phyloP scores from a whole-genome alignment of 2,329 filamentous ascomycete species.

The Cladosporium velox region DNA sequence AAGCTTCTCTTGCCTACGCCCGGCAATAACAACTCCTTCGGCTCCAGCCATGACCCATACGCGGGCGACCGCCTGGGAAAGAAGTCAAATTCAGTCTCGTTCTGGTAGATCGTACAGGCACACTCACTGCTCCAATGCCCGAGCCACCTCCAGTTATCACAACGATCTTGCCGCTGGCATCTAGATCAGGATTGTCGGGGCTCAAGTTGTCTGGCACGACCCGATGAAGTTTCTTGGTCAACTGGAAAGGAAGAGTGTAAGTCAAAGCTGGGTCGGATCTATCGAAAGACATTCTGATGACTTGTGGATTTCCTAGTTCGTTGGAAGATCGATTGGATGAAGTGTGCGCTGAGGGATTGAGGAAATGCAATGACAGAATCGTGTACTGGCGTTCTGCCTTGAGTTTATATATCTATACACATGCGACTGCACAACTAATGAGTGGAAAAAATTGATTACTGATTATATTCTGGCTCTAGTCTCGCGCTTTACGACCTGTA shows the following conservation, averaged over 20 bases:
- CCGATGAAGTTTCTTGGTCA: constrained; percentile 30
- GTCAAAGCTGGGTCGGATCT: constrained; percentile 7
- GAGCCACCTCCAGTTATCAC: constrained; percentile 28
- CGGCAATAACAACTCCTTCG: constrained; percentile 31
- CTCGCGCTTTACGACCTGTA: neutral
- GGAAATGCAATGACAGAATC: neutral
- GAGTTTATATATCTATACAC: neutral
- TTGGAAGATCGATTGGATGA: neutral
- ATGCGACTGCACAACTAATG: neutral
- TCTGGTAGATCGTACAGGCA: neutral
- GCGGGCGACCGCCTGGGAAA: constrained; percentile 28
- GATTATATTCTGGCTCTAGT: neutral
- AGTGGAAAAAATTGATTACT: too few relatives aligned
- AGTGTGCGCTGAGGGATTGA: neutral
- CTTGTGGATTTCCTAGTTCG: neutral
- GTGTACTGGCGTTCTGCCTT: neutral
- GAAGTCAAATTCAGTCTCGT: neutral
- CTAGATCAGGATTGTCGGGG: constrained; percentile 22
- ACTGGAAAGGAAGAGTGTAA: constrained; percentile 30
- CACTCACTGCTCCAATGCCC: constrained; percentile 23
- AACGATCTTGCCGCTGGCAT: constrained; percentile 29
- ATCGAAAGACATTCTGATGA: constrained; percentile 32
- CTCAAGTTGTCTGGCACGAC: constrained; percentile 30
- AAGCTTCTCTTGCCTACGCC: constrained; percentile 30
- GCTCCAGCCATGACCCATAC: constrained; percentile 34